Evolutionary conservation across 176 grass and related monocot genomes (phyloP).

Genomic region (Oryza rufipogon): DNA sequence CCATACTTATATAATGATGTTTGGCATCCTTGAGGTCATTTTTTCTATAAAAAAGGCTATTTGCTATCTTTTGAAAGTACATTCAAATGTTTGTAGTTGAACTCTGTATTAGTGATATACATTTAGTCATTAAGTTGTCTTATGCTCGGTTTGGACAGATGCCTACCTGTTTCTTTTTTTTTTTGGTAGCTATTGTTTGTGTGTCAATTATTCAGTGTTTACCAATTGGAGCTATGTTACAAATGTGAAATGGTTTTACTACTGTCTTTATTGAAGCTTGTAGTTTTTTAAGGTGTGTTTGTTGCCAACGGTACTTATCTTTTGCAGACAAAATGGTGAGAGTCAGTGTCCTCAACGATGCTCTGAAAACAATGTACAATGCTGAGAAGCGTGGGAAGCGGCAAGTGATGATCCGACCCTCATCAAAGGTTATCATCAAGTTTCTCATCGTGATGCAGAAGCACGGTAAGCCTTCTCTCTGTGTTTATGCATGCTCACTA

Average conservation of each 20-base stretch:
- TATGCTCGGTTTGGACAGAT: background rate
- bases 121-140: background rate
- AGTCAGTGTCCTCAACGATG: constrained; percentile 74
- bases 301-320: background rate
- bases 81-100: no score
- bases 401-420: constrained; percentile 78
- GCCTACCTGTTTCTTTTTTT: background rate
- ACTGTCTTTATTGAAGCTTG: background rate
- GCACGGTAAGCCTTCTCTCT: constrained; percentile 48
- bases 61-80: no score
- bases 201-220: background rate
- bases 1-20: no score
- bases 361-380: constrained; percentile 89
- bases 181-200: background rate
- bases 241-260: background rate
- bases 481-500: background rate
- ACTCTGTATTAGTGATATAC: background rate
- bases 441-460: constrained; percentile 84
- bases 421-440: constrained; percentile 80
- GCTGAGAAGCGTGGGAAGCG: constrained; percentile 79
- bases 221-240: background rate
- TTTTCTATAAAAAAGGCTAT: no score
- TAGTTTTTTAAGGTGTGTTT: background rate
- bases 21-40: no score
- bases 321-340: constrained; percentile 62